phyloP scores from a whole-genome alignment of 164 flowering plant species.

The Umbilicus rupestris region DNA sequence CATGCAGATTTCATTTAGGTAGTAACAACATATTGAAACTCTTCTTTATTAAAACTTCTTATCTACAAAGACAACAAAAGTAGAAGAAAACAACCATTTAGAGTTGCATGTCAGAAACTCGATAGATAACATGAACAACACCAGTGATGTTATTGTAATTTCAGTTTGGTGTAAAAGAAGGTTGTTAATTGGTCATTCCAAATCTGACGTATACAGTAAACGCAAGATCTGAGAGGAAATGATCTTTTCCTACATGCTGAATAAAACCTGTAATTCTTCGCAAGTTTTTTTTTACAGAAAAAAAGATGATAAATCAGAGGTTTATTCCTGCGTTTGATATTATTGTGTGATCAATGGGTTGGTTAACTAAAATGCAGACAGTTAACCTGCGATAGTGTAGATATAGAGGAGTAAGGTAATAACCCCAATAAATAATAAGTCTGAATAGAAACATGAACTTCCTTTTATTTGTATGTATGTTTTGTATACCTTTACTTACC shows the following conservation, averaged over 20 bases:
- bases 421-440: no score
- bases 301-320: background rate
- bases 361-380: background rate
- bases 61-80: no score
- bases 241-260: no score
- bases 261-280: background rate
- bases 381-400: no score
- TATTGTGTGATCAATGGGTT: background rate
- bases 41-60: no score
- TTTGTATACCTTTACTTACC: no score
- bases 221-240: no score
- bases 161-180: background rate
- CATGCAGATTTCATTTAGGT: background rate
- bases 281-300: background rate
- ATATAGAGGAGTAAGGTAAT: no score
- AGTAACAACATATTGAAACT: background rate
- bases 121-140: background rate
- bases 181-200: background rate
- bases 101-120: background rate
- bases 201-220: no score
- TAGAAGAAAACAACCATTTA: background rate
- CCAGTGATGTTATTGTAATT: background rate
- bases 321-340: background rate
- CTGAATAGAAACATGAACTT: background rate
- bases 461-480: no score